Base-by-base conservation (phyloP, 495 filamentous ascomycete genomes). In the Geopyxis carbonaria region DNA sequence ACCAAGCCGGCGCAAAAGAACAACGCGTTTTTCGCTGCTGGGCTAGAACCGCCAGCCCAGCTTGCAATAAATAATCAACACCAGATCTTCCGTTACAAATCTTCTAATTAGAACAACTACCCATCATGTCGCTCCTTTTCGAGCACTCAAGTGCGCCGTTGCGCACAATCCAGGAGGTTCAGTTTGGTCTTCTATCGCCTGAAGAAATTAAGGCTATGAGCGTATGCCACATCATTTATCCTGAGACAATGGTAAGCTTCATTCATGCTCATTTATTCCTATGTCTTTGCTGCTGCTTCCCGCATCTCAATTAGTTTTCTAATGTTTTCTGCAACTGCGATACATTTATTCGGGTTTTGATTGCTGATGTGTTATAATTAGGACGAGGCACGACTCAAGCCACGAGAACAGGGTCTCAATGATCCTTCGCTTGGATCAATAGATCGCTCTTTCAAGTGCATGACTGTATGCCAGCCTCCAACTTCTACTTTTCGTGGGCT, bases 141-240 rank as follows among this genome's bases (percentile, higher is more conserved):
- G 69, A 78, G 40, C 78, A 82, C 57, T 95, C 89, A 49, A 85
- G 81, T 67, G 89, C 89, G 73, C 83, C 85, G 50, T 65, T 93
- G 70, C 83, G 84, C 66, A 83, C 77, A 40, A 82, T 99, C 46
- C 73, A 92, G 68, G 89, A 95, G 69, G 92, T 99, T 46, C 91
- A 95, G 64, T 99, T 99, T 61, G 89, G 89, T 51, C 74, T 99
- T 44, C 66, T 93, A 53, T 86, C 85, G 13, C 89, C 91, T 1
- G 87, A 95, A 56, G 91, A 99, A 61, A 91, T 93, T 62, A 95
- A 95, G 65, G 78, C 73, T 43, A 86, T 93, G 83, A 93, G 85
- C 62, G 86, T 94, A 33, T 75, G 73, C 22, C 78, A 85, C 51
- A 83, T 99, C 44, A 66, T 82, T 57, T 93, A 94, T 53, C 85